A percentile compares a stretch with the other conserved stretches of the same genome.
phyloP scores from a whole-genome alignment of 208 protist genomes.

The Trypanosoma rangeli region DNA sequence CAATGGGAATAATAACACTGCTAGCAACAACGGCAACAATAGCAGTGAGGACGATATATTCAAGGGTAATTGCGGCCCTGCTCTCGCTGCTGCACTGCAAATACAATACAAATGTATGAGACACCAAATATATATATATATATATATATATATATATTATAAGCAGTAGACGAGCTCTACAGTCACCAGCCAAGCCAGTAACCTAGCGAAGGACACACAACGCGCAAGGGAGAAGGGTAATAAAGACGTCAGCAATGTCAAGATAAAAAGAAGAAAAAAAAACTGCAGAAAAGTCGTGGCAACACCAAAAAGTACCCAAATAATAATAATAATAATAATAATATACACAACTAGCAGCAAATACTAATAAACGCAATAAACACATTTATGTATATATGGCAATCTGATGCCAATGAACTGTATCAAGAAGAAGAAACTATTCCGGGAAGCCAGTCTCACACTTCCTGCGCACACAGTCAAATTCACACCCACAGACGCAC shows the following conservation, averaged over 20 bases:
- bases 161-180: too few relatives aligned
- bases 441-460: too few relatives aligned
- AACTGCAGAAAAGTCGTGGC: neutral
- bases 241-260: neutral
- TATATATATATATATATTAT: neutral
- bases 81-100: neutral
- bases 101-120: neutral
- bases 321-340: neutral
- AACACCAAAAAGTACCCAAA: neutral
- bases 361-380: too few relatives aligned
- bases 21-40: too few relatives aligned
- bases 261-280: conserved; percentile 2
- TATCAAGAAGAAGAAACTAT: too few relatives aligned
- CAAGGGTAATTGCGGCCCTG: neutral
- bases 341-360: too few relatives aligned
- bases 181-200: too few relatives aligned
- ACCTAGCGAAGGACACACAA: too few relatives aligned
- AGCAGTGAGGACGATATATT: too few relatives aligned
- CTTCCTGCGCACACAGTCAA: neutral
- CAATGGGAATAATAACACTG: neutral
- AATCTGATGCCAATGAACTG: too few relatives aligned
- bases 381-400: too few relatives aligned
- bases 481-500: neutral
- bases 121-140: neutral
- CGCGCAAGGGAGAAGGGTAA: neutral